Base-by-base conservation (phyloP, 2,329 filamentous ascomycete genomes). In the Fusarium metavorans region DNA sequence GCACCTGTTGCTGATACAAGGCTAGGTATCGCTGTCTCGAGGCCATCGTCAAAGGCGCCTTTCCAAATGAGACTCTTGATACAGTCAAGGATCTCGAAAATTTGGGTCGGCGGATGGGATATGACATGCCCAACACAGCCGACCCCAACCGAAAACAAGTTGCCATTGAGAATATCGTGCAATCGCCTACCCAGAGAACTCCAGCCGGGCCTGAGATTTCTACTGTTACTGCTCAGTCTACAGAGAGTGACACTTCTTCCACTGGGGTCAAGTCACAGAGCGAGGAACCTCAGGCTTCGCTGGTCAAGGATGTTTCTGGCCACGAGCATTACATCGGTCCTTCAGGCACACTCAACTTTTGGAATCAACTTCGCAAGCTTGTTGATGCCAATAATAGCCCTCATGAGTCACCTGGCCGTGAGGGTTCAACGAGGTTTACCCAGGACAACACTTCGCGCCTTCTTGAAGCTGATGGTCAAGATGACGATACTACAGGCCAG, bases 321-420 rank as follows among this genome's bases (percentile, higher is more conserved):
- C 80, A 80, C 48, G 79, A 81, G 67, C 82, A 84, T 60, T 84
- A 83, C 48, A 83, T 83, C 30, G 82, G 82, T 0, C 82, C 82
- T 5, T 83, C 82, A 0, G 82, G 82, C 2, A 82, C 80, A 3
- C 77, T 83, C 16, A 80, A 81, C 64, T 84, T 84, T 57, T 74
- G 82, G 54, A 81, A 79, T 2, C 79, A 83, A 62, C 77, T 84
- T 1, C 80, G 82, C 3, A 70, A 79, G n/a, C 75, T 83, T 1
- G 68, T 82, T 6, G 67, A 80, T 4, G 71, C 77, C 2, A 77
- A 76, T 18, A 70, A 76, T 8, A 58, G 58, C 2, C n/a, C 62
- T 3, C 34, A 66, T 5, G 59, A 59, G 8, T 62, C 60, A 8
- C 58, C 67, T 2, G 54, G 57, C 1, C 52, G 64, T 10, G 45